Base-by-base conservation (phyloP, 805 yeast species). In the Trichomonascus vanleenenianus region DNA sequence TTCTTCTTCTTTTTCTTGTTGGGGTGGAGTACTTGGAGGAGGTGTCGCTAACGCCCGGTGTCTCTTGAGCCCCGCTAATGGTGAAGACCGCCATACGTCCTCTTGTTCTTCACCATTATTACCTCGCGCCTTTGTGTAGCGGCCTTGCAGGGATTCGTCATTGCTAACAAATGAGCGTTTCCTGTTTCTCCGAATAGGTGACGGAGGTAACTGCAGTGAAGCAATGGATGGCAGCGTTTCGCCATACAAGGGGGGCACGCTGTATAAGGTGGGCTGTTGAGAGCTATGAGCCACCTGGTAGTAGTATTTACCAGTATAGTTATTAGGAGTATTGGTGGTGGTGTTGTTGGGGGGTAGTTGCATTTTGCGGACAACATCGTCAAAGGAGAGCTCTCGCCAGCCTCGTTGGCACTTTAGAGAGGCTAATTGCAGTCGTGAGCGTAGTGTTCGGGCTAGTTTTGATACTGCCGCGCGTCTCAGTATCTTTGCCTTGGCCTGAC, bases 391-490 rank as follows among this genome's bases (percentile, higher is more conserved):
- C 45, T 59, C 57, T 51, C 62, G 65, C 63, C 67, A 63, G 30
- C 71, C 71, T 3, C 67, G 58, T 43, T 60, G 61, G 40, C 73
- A 57, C 53, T 69, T 68, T 60, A 59, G 61, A 20, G 66, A 56
- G 6, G 74, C 74, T 41, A 64, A 53, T 18, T 68, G 70, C 12
- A 69, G 62, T 34, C 73, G 54, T 36, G 65, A 62, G 48, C 70
- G 70, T 44, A 69, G 61, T 48, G 63, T 65, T 31, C 70, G 57
- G 11, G 74, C 64, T 39, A 70, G 56, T 25, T 71, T 52, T 20
- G 71, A 62, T 42, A 68, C 65, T 48, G 68, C 69, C 1, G 73
- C 73, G 32, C 73, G 60, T 22, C 64, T 59, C 34, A 68, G 60
- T 16, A 69, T 68, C 37, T 66, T 19, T 34, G 37, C 37, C 37